Evolutionary conservation across 768 basidiomycete species (phyloP), one percentile per base, ranked within the genome.

Genomic region (Fomitopsis serialis): DNA sequence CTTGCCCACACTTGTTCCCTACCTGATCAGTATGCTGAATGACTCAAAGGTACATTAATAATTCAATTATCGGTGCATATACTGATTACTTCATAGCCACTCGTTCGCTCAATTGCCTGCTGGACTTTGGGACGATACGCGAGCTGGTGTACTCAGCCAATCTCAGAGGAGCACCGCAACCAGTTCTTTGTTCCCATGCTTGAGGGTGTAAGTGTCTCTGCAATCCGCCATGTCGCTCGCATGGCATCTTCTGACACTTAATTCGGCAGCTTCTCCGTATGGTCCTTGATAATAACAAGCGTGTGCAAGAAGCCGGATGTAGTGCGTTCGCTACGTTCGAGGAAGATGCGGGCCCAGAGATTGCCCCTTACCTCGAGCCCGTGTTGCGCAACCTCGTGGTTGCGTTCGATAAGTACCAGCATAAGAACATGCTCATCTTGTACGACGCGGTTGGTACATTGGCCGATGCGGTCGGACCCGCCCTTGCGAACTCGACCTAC

Each of bases 71-170:
- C 13, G 15, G 52, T 36, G n/a, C 27, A 53, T 45, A 44, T 50
- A 53, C 42, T 37, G 42, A 34, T 48, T 25, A 46, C 8, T 58
- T 50, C 49, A 24, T 67, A 96, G 92, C 96, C 97, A 19, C 87
- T 98, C 37, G 92, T 99, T 9, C 87, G 97, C 53, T 98, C 97
- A 2, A 99, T 99, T 63, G 93, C 95, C 15, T 99, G 97, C 68
- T 99, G 97, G 97, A 98, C 96, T 0, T 78, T 99, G n/a, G 96
- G 97, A 15, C 87, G 97, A 48, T 99, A 99, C 70, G 92, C 96
- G 29, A 92, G 89, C 64, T 99, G 97, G 97, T 92, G 89, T 61
- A 92, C 90, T n/a, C 85, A 88, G 65, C 79, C 82, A 24, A 75
- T 79, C 55, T 87, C 87, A 2, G 87, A 91, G 52, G 92, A 94